Evolutionary conservation across 805 yeast species (phyloP), one percentile per base, ranked within the genome.

Genomic region (Yarrowia hollandica): DNA sequence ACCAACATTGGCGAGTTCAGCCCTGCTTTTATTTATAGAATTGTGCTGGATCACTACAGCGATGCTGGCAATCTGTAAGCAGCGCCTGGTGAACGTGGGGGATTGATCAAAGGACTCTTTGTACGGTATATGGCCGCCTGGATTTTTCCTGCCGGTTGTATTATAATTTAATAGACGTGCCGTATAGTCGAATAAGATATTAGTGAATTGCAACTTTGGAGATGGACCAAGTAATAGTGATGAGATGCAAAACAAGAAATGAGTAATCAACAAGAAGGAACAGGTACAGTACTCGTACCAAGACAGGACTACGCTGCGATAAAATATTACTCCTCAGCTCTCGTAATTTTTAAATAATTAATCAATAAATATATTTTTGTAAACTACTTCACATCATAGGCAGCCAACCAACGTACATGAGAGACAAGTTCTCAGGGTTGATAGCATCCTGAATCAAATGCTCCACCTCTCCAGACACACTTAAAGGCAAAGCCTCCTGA

Each of bases 1-100:
- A 92, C 99, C 10, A 92, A 94, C 70, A 82, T 91, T 56, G 99
- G 98, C 52, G 98, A 98, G 14, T 90, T 88, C 70, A 88, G 98
- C 22, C 98, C 99, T 46, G 89, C 92, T 66, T 94, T 94, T 74
- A 87, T 94, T 59, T 94, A 94, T 73, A 85, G 99, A 73, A 87
- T 94, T 59, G 96, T 94, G 18, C 82, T 91, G 75, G 99, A 94
- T 72, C 90, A 92, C 73, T 94, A 94, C 73, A 86, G 87, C 72
- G 82, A 85, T 57, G 90, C 86, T 67, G 98, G 94, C 75, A 63
- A 63, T 19, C 19, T 33, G 26, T 38, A 62, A 42, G 25, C 25
- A 26, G 25, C 1, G 57, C n/a, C 14, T 37, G 31, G 33, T 38
- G 44, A 22, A 41, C 30, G 26, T 41, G 30, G 30, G 11, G 30